Evolutionary conservation across 257 asterid genomes (phyloP).

Genomic region (Solanum virginianum): DNA sequence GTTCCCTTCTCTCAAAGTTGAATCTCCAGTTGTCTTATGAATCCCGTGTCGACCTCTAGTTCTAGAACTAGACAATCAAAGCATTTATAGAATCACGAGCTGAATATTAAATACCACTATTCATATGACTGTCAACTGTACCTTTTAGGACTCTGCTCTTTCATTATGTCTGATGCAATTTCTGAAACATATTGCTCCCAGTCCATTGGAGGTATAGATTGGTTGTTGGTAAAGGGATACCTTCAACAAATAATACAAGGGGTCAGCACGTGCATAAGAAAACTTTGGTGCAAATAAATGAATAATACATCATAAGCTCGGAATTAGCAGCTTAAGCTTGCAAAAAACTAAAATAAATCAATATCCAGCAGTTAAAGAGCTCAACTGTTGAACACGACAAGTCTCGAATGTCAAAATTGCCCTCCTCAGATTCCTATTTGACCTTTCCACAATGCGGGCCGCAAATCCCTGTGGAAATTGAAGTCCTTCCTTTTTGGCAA

Average conservation of each 20-base stretch:
- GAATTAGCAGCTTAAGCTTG: neutral
- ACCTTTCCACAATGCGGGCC: slow-evolving; percentile 65
- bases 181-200: slow-evolving; percentile 96
- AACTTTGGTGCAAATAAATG: neutral
- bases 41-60: neutral
- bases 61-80: neutral
- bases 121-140: slow-evolving; percentile 13
- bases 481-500: slow-evolving; percentile 86
- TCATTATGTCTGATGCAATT: slow-evolving; percentile 80
- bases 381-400: slow-evolving; percentile 92
- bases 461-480: slow-evolving; percentile 76
- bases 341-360: neutral
- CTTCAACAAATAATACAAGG: slow-evolving; percentile 20
- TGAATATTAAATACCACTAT: neutral
- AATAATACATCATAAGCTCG: neutral
- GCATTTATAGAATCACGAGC: neutral
- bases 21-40: neutral
- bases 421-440: slow-evolving; percentile 84
- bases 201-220: slow-evolving; percentile 78
- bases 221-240: slow-evolving; percentile 78
- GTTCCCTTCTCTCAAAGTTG: neutral
- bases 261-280: neutral
- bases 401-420: slow-evolving; percentile 88
- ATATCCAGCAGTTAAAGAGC: slow-evolving; percentile 6
- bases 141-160: slow-evolving; percentile 98